Evolutionary conservation across 345 rosid genomes (phyloP), one percentile per base, ranked within the genome.

Genomic region (Bruguiera gymnorhiza): DNA sequence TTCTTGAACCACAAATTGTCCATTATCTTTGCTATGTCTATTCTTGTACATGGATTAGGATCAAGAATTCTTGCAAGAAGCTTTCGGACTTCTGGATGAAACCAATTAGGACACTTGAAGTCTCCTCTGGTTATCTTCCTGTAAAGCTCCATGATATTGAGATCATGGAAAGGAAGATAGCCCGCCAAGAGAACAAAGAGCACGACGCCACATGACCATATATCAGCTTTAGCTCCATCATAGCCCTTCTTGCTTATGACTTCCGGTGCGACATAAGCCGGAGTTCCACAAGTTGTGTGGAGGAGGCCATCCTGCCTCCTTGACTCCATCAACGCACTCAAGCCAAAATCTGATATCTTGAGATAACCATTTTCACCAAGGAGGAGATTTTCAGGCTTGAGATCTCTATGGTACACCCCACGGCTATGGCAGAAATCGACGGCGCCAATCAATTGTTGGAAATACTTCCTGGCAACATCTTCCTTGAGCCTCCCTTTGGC

Each of bases 251-350:
- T 85, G 82, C 73, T 78, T 10, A 90, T 86, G 26, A 92, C 84
- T 73, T 92, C 98, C 0, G 98, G 96, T 0, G 98, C 92, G 31
- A 92, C 98, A 43, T 92, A 90, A 23, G 98, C 95, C 0, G 98
- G 96, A 18, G 98, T 92, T 32, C 98, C 95, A 52, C 98, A 88
- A n/a, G 96, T 83, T 31, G 96, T 92, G 73, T 92, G 96, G 21
- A 92, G 89, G 48, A 92, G 84, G 19, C 98, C 92, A 65, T 92
- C 96, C 65, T 81, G 83, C 62, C 81, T 80, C 62, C 62, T 81
- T 0, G 95, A 83, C 20, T 88, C 93, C 56, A 19, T 52, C 62
- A 87, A 73, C 0, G 96, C 95, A 27, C 93, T 90, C 30, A 90
- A 65, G 16, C 98, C 98, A 6, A 90, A 92, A 83, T 92, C 98